Conservation (phyloP, 2,329 filamentous ascomycete genomes). For the Fusarium compactum region DNA sequence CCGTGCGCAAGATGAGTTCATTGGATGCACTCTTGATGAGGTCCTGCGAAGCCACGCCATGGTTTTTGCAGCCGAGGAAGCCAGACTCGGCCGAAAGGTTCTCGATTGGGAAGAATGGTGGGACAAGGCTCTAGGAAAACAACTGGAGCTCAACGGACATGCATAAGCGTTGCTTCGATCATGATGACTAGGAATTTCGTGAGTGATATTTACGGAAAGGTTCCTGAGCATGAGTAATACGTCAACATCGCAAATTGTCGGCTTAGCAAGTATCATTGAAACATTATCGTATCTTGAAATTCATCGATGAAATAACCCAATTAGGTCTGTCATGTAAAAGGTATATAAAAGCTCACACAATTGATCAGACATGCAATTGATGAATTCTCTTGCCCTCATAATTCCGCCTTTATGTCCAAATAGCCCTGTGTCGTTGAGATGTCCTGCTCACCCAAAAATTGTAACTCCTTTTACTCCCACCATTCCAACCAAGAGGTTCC, state of each 20-base stretch:
- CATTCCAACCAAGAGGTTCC: neutral
- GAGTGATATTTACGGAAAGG: neutral
- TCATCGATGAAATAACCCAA: constrained; percentile 24
- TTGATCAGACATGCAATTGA: constrained; percentile 26
- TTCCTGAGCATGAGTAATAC: neutral
- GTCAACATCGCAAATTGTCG: neutral
- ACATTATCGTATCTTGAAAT: constrained; percentile 24
- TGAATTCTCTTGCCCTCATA: constrained; percentile 7
- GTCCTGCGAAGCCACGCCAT: constrained; percentile 89
- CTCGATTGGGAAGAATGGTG: constrained; percentile 85
- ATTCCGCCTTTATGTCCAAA: constrained; percentile 20
- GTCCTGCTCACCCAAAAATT: constrained; percentile 2
- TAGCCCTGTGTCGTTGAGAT: neutral
- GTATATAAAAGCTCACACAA: constrained; percentile 36
- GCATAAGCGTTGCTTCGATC: neutral
- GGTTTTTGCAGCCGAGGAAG: constrained; percentile 95
- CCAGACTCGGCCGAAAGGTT: constrained; percentile 75
- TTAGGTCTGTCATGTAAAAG: constrained; percentile 27
- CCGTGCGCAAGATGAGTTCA: constrained; percentile 78
- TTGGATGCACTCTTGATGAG: constrained; percentile 89
- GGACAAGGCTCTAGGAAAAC: constrained; percentile 56
- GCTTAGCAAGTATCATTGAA: neutral
- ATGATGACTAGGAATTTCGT: neutral
- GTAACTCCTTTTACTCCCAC: constrained; percentile 17
- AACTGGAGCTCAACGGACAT: constrained; percentile 11